Evolutionary conservation across 768 basidiomycete genomes (phyloP).

Genomic region (Mycena crocata): DNA sequence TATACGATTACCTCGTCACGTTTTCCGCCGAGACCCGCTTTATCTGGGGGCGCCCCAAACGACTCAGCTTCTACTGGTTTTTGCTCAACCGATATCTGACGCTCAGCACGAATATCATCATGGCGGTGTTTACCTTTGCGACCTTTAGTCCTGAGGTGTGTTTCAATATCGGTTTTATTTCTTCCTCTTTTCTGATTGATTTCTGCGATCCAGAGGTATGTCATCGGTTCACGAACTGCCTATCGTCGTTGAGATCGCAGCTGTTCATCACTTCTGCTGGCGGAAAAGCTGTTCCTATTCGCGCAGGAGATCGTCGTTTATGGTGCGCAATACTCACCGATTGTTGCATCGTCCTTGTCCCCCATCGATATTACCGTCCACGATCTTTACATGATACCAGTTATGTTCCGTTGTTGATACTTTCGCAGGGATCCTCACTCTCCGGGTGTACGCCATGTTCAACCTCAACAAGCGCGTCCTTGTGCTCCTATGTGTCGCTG

Average conservation of each 20-base stretch:
- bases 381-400: no score
- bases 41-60: slow-evolving; percentile 12
- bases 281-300: slow-evolving; percentile 4
- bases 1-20: slow-evolving; percentile 24
- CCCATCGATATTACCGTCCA: no score
- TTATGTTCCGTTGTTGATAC: no score
- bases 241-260: background rate
- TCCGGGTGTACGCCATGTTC: slow-evolving; percentile 21
- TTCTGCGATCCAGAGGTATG: background rate
- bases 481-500: background rate
- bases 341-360: no score
- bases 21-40: slow-evolving; percentile 16
- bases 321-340: background rate
- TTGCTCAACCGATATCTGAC: slow-evolving; percentile 16
- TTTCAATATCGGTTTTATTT: background rate
- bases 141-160: background rate
- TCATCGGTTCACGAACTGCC: background rate
- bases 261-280: background rate
- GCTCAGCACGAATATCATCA: background rate
- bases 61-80: slow-evolving; percentile 4
- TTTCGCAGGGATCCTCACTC: slow-evolving; percentile 11
- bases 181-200: background rate
- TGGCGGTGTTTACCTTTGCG: background rate
- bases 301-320: slow-evolving; percentile 12
- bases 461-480: slow-evolving; percentile 9